Base-by-base conservation (phyloP, 1,139 yeast species). In the Taiozyma onychis region DNA sequence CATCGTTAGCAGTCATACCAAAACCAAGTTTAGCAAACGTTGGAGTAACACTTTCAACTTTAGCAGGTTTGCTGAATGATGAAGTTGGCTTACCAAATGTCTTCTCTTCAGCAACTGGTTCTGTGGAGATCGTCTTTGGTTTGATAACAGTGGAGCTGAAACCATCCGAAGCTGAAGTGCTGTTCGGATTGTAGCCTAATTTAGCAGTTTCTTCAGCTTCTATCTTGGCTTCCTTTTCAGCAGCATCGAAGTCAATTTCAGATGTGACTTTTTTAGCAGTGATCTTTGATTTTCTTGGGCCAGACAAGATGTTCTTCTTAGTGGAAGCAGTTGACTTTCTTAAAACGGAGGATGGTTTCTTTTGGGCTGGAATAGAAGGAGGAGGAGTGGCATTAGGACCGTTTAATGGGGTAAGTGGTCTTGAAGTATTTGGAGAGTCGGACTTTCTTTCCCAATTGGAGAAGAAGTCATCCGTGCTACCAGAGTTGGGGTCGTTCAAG, bases 191-290 rank as follows among this genome's bases (percentile, higher is more conserved):
- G 66, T 86, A 86, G 7, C 96, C 96, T 59, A 88, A 77, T 57
- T 75, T 74, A 57, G 80, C 79, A 28, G 86, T 56, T 60, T 84
- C 85, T 64, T 85, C 88, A 50, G 85, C 89, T 66, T 91, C 97
- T 61, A 78, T 77, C 66, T 85, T 81, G 27, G 97, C 98, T 63
- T 85, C 85, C 65, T 78, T 84, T 66, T 90, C 98, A 57, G 90
- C 84, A 61, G 87, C 96, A 58, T 93, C 98, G 62, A 93, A 93
- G 66, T 93, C 97, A 54, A 93, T 79, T 37, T 85, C 89, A 35
- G 81, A 82, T 28, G 72, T 71, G 21, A 66, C 60, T 51, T 68
- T 72, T 64, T 80, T 81, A 14, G 81, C 78, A 21, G 80, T 74
- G 48, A 83, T 67, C 60, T 83, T 77, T 4, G 86, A 74, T 53